Evolutionary conservation across 305 asterid genomes (phyloP).

Genomic region (Fraxinus paxiana): DNA sequence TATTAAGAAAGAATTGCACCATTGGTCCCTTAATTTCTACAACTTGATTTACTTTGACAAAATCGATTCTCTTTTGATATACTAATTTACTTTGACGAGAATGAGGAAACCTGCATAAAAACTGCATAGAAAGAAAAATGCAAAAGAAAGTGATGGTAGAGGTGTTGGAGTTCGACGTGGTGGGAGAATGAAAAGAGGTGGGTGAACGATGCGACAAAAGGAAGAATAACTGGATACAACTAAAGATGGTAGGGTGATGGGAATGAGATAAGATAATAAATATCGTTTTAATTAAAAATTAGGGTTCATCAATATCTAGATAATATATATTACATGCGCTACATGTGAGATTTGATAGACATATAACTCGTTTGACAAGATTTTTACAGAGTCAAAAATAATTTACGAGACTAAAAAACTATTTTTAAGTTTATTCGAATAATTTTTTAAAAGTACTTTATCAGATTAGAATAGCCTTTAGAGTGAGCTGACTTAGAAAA

Average conservation of each 20-base stretch:
- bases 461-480: not conserved
- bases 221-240: not conserved
- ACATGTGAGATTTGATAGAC: too few relatives aligned
- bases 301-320: not conserved
- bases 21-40: not conserved
- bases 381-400: too few relatives aligned
- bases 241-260: not conserved
- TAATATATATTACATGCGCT: too few relatives aligned
- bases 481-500: not conserved
- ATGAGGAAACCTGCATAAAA: not conserved
- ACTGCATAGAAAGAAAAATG: not conserved
- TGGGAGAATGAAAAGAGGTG: not conserved
- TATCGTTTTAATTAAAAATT: too few relatives aligned
- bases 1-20: not conserved
- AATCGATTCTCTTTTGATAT: not conserved
- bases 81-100: not conserved
- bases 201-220: too few relatives aligned
- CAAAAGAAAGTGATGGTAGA: not conserved
- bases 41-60: not conserved
- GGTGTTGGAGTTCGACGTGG: not conserved
- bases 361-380: not conserved
- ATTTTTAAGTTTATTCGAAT: not conserved
- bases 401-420: too few relatives aligned
- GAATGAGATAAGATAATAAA: too few relatives aligned
- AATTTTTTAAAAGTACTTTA: too few relatives aligned